Evolutionary conservation across 495 filamentous ascomycete species (phyloP).

Genomic region (Stereocaulon alpinum): DNA sequence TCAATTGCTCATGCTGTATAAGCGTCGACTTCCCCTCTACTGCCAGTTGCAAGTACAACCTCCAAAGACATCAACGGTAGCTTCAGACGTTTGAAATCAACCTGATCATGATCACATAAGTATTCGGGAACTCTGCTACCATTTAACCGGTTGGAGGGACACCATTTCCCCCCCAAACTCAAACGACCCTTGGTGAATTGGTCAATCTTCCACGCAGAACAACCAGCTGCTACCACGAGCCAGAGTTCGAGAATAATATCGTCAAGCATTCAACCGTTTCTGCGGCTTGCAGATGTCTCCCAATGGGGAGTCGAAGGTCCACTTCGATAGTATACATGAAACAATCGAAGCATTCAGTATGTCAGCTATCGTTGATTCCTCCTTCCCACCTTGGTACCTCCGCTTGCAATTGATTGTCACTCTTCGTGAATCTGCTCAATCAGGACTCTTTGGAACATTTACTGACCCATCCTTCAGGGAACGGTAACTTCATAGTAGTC

Average conservation of each 20-base stretch:
- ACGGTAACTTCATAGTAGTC: constrained; percentile 84
- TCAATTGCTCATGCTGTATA: background rate
- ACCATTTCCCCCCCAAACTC: no score
- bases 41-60: background rate
- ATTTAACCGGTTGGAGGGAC: background rate
- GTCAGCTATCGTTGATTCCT: background rate
- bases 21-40: background rate
- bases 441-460: background rate
- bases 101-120: background rate
- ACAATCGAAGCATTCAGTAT: constrained; percentile 72
- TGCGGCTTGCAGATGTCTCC: constrained; percentile 2
- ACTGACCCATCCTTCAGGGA: background rate
- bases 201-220: background rate
- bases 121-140: background rate
- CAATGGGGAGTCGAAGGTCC: constrained; percentile 26
- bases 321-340: constrained; percentile 79
- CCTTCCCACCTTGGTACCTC: background rate
- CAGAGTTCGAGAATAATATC: background rate
- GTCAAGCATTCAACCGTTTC: background rate
- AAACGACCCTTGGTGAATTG: background rate
- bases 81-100: background rate
- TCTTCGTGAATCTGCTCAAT: background rate
- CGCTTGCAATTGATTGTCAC: background rate
- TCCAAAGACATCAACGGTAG: background rate
- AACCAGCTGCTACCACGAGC: no score